phyloP scores from a whole-genome alignment of 2,329 filamentous ascomycete species.

The Colletotrichum endophyticum region DNA sequence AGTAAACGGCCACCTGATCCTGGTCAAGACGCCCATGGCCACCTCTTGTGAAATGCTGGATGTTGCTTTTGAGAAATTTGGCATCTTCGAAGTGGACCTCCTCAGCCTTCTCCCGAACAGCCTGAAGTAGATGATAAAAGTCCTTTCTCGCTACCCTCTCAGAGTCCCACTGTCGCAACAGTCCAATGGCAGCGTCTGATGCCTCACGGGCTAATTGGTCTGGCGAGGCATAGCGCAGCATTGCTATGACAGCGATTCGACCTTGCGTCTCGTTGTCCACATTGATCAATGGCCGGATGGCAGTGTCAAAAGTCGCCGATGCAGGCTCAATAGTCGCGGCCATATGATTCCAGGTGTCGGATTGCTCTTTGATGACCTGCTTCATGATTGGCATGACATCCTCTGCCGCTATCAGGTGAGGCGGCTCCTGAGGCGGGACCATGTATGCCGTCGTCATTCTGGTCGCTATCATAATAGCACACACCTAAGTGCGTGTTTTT shows the following conservation, averaged over 20 bases:
- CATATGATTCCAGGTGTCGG: background rate
- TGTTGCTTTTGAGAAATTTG: background rate
- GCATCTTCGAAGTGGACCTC: background rate
- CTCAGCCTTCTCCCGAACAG: fast-evolving
- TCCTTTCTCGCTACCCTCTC: background rate
- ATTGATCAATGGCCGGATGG: background rate
- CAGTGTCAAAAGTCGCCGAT: background rate
- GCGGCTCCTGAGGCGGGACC: background rate
- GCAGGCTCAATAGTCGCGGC: background rate
- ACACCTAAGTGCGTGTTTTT: background rate
- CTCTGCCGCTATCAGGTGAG: background rate
- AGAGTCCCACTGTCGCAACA: background rate
- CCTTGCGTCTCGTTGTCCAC: background rate
- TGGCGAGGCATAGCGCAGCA: background rate
- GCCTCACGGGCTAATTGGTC: background rate
- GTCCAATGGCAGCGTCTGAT: background rate
- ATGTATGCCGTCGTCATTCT: background rate
- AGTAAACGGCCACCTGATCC: background rate
- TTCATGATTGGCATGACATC: background rate
- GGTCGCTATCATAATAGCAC: fast-evolving
- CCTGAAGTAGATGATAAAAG: background rate
- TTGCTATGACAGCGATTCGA: background rate
- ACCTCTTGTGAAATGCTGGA: background rate
- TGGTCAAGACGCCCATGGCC: background rate
- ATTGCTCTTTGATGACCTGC: background rate